These are phyloP conservation scores for Nicotiana obtusifolia DNA, from an alignment of 257 asterid species.

Conservation along the genomic window DNA sequence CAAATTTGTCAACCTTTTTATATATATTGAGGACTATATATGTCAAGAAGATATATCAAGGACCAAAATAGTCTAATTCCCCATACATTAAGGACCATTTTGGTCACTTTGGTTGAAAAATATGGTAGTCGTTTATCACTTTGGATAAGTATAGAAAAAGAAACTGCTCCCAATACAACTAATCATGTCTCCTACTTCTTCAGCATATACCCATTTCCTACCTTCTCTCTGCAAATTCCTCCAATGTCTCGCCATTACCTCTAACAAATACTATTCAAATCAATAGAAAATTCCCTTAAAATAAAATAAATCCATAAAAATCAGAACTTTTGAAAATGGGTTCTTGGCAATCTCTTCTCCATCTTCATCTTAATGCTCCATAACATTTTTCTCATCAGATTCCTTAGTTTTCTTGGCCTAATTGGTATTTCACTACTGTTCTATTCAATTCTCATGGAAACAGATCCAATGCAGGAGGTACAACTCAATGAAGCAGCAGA, in stretches of 20 bases:
- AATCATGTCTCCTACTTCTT: too few relatives aligned
- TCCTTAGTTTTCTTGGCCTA: neutral
- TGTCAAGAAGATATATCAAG: too few relatives aligned
- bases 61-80: too few relatives aligned
- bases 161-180: too few relatives aligned
- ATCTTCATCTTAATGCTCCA: neutral
- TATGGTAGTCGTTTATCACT: too few relatives aligned
- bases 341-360: neutral
- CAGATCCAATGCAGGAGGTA: neutral
- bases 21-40: too few relatives aligned
- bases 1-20: too few relatives aligned
- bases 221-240: neutral
- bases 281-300: neutral
- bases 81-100: too few relatives aligned
- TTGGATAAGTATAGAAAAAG: too few relatives aligned
- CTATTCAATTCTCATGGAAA: neutral
- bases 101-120: too few relatives aligned
- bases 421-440: neutral
- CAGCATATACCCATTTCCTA: constrained; percentile 24
- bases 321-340: neutral
- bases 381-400: neutral
- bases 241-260: neutral
- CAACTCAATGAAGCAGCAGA: neutral
- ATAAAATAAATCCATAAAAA: neutral
- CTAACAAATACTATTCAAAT: neutral